A percentile compares a stretch with the other conserved stretches of the same genome.
Evolutionary conservation across 805 yeast species (phyloP).

Genomic region (Cyberlindnera nakhonratchasimensis): DNA sequence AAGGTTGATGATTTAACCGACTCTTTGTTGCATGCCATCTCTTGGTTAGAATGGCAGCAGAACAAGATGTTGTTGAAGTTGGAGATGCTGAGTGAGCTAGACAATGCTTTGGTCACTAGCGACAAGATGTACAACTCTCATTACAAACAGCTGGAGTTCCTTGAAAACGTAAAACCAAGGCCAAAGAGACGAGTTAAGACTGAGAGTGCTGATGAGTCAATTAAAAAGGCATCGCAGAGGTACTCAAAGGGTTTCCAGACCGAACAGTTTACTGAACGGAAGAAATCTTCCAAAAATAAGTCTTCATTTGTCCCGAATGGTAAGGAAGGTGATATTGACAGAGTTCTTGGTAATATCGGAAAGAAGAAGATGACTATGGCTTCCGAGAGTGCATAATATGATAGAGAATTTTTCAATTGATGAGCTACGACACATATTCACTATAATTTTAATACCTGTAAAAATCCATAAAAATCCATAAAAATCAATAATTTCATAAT

Average conservation of each 20-base stretch:
- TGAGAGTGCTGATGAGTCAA: not conserved
- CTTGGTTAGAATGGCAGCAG: conserved; percentile 28
- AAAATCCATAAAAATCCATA: too few species aligned
- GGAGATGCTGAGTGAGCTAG: conserved; percentile 21
- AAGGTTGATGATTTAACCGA: conserved; percentile 29
- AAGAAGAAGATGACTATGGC: not conserved
- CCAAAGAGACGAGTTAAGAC: not conserved
- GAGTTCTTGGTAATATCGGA: not conserved
- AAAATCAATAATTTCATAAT: not conserved
- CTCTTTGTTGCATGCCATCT: conserved; percentile 23
- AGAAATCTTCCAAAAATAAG: not conserved
- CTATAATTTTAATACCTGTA: too few species aligned
- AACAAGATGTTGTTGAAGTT: conserved; percentile 22
- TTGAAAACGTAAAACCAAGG: not conserved
- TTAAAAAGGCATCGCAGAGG: not conserved
- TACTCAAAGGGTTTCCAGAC: too few species aligned
- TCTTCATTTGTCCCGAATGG: not conserved
- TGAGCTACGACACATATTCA: not conserved
- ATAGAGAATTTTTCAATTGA: too few species aligned
- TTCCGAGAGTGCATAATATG: not conserved
- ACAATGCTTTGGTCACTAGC: conserved; percentile 15
- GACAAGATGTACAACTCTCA: conserved; percentile 20
- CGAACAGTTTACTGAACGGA: too few species aligned
- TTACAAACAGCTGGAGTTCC: conserved; percentile 3
- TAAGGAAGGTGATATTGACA: not conserved